Conservation (phyloP, 2,329 filamentous ascomycete species). For the Pezizomycotina sp. region DNA sequence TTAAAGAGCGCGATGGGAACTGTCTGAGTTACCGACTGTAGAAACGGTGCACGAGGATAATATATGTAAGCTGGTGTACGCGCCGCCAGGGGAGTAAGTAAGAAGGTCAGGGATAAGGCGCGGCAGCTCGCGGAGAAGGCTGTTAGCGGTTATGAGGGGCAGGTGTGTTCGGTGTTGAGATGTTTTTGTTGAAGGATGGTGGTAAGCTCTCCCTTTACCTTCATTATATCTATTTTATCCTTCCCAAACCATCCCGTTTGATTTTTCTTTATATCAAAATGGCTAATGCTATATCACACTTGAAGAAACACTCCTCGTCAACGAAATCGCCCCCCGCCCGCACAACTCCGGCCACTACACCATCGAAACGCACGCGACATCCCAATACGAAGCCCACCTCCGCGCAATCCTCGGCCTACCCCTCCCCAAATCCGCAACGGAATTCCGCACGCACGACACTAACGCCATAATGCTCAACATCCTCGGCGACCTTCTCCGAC, state of each 20-base stretch:
- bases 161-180: conserved; percentile 89
- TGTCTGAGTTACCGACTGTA: conserved; percentile 65
- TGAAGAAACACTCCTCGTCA: conserved; percentile 51
- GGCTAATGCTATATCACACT: background rate
- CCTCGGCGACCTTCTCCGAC: conserved; percentile 40
- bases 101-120: conserved; percentile 45
- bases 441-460: conserved; percentile 31
- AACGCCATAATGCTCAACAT: conserved; percentile 39
- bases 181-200: conserved; percentile 71
- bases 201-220: conserved; percentile 28
- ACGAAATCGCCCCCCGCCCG: conserved; percentile 67
- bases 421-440: conserved; percentile 37
- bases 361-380: conserved; percentile 77
- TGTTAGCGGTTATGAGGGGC: conserved; percentile 68
- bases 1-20: conserved; percentile 58
- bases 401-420: conserved; percentile 61
- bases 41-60: conserved; percentile 92
- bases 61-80: conserved; percentile 84
- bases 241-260: conserved; percentile 3
- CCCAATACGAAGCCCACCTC: conserved; percentile 84
- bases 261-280: background rate
- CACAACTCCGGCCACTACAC: conserved; percentile 94
- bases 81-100: conserved; percentile 60
- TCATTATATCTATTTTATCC: background rate
- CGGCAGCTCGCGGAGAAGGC: conserved; percentile 64